Evolutionary conservation across 768 basidiomycete species (phyloP).

Genomic region (Mycena epipterygia): DNA sequence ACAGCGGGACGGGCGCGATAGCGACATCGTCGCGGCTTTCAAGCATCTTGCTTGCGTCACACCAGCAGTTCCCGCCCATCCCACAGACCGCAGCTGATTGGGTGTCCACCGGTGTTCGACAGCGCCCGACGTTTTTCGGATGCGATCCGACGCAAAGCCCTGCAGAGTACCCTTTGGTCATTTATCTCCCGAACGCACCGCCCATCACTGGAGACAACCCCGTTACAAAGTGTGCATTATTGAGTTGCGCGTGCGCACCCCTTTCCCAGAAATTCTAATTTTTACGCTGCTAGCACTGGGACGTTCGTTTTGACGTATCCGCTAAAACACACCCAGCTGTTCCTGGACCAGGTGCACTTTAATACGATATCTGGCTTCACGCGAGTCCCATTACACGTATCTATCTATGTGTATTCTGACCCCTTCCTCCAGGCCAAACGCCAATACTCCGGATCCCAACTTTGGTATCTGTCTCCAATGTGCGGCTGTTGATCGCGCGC

Average conservation of each 20-base stretch:
- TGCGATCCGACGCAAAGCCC: slow-evolving; percentile 68
- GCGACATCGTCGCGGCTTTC: slow-evolving; percentile 59
- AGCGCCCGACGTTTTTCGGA: slow-evolving; percentile 84
- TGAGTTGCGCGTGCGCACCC: no score
- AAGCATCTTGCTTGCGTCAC: slow-evolving; percentile 60
- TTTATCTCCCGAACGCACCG: slow-evolving; percentile 86
- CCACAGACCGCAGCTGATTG: slow-evolving; percentile 67
- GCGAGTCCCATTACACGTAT: not conserved
- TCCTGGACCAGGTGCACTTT: slow-evolving; percentile 72
- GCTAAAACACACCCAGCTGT: slow-evolving; percentile 62
- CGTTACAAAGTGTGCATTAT: slow-evolving; percentile 67
- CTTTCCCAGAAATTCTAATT: slow-evolving; percentile 16
- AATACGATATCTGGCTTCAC: slow-evolving; percentile 73
- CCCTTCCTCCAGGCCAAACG: slow-evolving; percentile 53
- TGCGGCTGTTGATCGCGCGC: slow-evolving; percentile 67
- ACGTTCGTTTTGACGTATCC: slow-evolving; percentile 76
- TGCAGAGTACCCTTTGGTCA: slow-evolving; percentile 73
- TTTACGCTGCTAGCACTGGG: slow-evolving; percentile 58
- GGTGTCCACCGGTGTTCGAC: slow-evolving; percentile 71
- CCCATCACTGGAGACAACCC: slow-evolving; percentile 72
- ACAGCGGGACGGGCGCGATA: slow-evolving; percentile 68
- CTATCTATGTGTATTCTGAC: not conserved
- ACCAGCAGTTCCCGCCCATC: slow-evolving; percentile 76
- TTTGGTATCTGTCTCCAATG: slow-evolving; percentile 79
- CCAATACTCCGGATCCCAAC: slow-evolving; percentile 71